These are phyloP conservation scores for Fusarium camptoceras DNA, from an alignment of 2,329 filamentous ascomycete species.

Conservation along the genomic window DNA sequence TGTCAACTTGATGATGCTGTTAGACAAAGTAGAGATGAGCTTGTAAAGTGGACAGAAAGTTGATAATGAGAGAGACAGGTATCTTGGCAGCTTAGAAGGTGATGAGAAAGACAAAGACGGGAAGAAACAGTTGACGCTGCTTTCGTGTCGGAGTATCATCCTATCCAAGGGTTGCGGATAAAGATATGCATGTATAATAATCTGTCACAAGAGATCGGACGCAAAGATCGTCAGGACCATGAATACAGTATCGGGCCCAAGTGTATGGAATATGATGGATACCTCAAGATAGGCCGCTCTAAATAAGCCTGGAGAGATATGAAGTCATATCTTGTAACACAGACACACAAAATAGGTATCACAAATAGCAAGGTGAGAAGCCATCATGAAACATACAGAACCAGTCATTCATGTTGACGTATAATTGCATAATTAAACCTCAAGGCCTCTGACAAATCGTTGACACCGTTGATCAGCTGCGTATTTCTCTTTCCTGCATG, in stretches of 20 bases:
- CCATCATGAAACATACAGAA: not conserved
- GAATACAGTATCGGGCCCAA: not conserved
- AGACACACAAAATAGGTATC: not conserved
- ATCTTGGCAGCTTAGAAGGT: not conserved
- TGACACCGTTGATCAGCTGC: not conserved
- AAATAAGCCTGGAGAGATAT: not conserved
- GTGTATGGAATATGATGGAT: not conserved
- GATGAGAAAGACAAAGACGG: not conserved
- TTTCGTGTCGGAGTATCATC: not conserved
- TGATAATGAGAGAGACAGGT: not conserved
- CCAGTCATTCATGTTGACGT: not conserved
- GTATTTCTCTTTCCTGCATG: conserved; percentile 4
- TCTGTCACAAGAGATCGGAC: not conserved
- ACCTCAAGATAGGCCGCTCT: not conserved
- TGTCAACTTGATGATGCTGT: conserved; percentile 6
- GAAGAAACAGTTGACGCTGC: not conserved
- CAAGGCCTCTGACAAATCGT: not conserved
- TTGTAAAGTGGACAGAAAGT: conserved; percentile 27
- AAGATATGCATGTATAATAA: conserved; percentile 1
- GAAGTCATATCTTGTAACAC: not conserved
- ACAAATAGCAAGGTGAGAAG: not conserved
- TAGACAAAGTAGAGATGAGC: conserved; percentile 1
- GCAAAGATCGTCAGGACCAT: not conserved
- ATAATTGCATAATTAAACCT: not conserved
- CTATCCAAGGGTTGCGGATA: not conserved